phyloP scores from a whole-genome alignment of 352 stramenopile species.

The Phytophthora foliorum region DNA sequence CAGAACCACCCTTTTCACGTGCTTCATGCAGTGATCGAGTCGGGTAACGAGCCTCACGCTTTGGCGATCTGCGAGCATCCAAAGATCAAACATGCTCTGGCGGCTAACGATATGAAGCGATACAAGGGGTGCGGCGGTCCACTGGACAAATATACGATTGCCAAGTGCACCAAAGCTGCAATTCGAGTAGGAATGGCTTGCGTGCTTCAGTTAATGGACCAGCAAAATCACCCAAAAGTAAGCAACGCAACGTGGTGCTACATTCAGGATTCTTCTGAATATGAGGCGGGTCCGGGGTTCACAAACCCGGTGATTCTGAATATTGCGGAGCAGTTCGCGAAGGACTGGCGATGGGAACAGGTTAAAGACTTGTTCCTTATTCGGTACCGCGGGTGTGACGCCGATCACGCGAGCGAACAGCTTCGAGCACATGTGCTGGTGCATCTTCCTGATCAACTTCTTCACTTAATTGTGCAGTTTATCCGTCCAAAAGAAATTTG shows the following conservation, averaged over 20 bases:
- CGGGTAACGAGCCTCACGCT: background rate
- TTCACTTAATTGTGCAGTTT: slow-evolving; percentile 5
- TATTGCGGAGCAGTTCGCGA: slow-evolving; percentile 4
- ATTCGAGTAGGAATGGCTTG: background rate
- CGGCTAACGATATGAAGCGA: background rate
- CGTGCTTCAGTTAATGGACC: slow-evolving; percentile 3
- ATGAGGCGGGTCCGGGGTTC: background rate
- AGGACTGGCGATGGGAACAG: slow-evolving; percentile 7
- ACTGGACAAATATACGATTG: background rate
- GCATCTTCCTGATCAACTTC: slow-evolving; percentile 3
- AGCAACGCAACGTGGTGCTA: background rate
- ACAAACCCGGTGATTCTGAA: background rate
- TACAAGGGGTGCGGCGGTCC: background rate
- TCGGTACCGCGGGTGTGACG: background rate
- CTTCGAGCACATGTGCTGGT: background rate
- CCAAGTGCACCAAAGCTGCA: slow-evolving; percentile 2
- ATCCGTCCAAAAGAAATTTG: background rate
- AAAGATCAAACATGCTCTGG: background rate
- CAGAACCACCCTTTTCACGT: slow-evolving; percentile 15
- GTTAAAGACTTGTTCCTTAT: slow-evolving; percentile 15
- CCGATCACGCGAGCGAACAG: background rate
- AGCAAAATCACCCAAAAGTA: slow-evolving; percentile 1
- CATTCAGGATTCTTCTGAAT: background rate
- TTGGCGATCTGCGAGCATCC: background rate
- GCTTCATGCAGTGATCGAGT: slow-evolving; percentile 1